Percentiles rank a stretch among this genome's conserved stretches.
phyloP scores from a whole-genome alignment of 2,329 filamentous ascomycete genomes.

The Fusarium robinianum region DNA sequence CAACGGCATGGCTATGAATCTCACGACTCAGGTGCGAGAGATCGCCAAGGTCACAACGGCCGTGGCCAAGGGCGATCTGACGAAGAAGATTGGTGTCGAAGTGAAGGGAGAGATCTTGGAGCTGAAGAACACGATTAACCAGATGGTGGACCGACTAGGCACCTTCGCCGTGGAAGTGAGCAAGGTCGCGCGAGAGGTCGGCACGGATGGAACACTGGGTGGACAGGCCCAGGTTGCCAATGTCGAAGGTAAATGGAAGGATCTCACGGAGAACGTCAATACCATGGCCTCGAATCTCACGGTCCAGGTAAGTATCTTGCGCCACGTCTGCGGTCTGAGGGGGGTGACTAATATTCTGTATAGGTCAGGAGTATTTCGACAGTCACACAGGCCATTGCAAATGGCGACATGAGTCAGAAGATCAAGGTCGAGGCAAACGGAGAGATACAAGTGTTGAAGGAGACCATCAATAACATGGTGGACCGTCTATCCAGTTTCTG shows the following conservation, averaged over 20 bases:
- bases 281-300: conserved; percentile 73
- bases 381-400: conserved; percentile 92
- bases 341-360: conserved; percentile 7
- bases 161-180: conserved; percentile 97
- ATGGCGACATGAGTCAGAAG: conserved; percentile 93
- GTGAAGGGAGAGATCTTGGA: conserved; percentile 93
- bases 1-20: conserved; percentile 98
- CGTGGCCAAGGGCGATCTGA: conserved; percentile 90
- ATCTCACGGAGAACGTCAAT: conserved; percentile 89
- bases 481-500: conserved; percentile 94
- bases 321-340: not conserved
- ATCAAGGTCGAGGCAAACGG: conserved; percentile 95
- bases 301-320: conserved; percentile 61
- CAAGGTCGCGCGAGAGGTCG: conserved; percentile 92
- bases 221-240: conserved; percentile 93
- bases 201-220: conserved; percentile 91
- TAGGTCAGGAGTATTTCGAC: conserved; percentile 89
- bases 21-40: conserved; percentile 96
- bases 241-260: conserved; percentile 97
- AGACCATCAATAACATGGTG: conserved; percentile 99
- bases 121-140: conserved; percentile 97
- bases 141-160: conserved; percentile 96
- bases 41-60: conserved; percentile 97
- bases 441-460: conserved; percentile 91
- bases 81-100: conserved; percentile 93